Evolutionary conservation across 306 rosid species (phyloP), one percentile per base, ranked within the genome.

Genomic region (Cotoneaster glaucophyllus): DNA sequence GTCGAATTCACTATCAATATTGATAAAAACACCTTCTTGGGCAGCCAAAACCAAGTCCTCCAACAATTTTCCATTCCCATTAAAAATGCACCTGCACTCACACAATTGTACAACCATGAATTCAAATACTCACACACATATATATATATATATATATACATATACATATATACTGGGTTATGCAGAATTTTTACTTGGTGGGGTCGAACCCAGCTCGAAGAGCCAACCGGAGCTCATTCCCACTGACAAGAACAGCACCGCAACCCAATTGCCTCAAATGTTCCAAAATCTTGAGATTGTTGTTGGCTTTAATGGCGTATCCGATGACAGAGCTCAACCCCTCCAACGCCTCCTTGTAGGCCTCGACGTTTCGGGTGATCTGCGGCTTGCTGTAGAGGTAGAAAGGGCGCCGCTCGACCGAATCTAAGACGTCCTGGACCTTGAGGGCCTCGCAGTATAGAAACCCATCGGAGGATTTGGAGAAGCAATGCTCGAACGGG

Each of bases 191-290:
- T 67, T 86, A 90, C 99, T 81, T 92, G 32, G 90, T 89, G 74
- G 99, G 98, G 43, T 95, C 97, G 75, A 92, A 92, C 6, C 96
- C 98, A 41, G 96, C 96, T 50, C 69, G 87, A 73, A 90, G 96
- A 73, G 99, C 97, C 76, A 95, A 75, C 74, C 84, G 77, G 18
- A 90, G 91, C 85, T 95, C 99, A 45, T 95, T 95, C 24, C 97
- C 99, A 82, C 99, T 95, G 21, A 95, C 99, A 67, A 95, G 99
- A 70, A 95, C 97, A 67, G 97, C 99, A 63, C 97, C 97, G 67
- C 96, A 92, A 79, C 97, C 99, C 85, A 89, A 81, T 21, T 74
- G 74, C 79, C 92, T 88, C 90, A 96, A 83, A 82, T 96, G 98
- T 81, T 96, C 90, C 74, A 92, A 76, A 79, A 96, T 90, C 92